Percentiles rank a stretch among this genome's conserved stretches.
Conservation (phyloP, 805 yeast genomes). For the Starmerella asiatica region DNA sequence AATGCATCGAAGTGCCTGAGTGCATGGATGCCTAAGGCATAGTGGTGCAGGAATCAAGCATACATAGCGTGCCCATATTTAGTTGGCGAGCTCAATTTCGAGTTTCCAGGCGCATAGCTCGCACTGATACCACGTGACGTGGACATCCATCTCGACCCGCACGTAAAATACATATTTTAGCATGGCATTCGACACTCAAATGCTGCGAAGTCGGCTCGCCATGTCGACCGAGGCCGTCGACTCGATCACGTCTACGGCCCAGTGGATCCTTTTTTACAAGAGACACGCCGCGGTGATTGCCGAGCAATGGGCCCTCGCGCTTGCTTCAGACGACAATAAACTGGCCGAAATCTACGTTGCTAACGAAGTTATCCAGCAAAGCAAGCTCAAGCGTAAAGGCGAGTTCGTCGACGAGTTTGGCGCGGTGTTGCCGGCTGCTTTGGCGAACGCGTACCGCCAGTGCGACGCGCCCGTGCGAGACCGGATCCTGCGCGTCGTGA, state of each 20-base stretch:
- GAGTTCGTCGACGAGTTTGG: constrained; percentile 50
- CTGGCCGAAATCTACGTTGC: constrained; percentile 54
- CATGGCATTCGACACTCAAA: constrained; percentile 15
- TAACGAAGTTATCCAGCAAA: constrained; percentile 72
- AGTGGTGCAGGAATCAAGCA: too few species aligned
- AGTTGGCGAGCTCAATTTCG: too few species aligned
- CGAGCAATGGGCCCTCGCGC: constrained; percentile 35
- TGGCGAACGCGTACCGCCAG: constrained; percentile 28
- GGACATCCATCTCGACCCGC: neutral
- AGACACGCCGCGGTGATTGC: constrained; percentile 44
- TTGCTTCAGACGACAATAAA: constrained; percentile 30
- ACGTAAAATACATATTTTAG: too few species aligned
- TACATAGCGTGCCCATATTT: too few species aligned
- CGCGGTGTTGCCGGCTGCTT: constrained; percentile 29
- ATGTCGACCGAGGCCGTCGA: constrained; percentile 48
- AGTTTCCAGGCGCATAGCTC: too few species aligned
- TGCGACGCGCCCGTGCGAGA: constrained; percentile 35
- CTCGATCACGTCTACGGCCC: constrained; percentile 59
- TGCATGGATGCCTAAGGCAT: too few species aligned
- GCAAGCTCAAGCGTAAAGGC: constrained; percentile 45
- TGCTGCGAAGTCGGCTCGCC: constrained; percentile 22
- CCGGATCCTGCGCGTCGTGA: constrained; percentile 43
- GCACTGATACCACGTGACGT: neutral
- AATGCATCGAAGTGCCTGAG: too few species aligned
- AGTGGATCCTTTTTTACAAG: constrained; percentile 57